phyloP scores from a whole-genome alignment of 257 asterid genomes.

The Echium plantagineum region DNA sequence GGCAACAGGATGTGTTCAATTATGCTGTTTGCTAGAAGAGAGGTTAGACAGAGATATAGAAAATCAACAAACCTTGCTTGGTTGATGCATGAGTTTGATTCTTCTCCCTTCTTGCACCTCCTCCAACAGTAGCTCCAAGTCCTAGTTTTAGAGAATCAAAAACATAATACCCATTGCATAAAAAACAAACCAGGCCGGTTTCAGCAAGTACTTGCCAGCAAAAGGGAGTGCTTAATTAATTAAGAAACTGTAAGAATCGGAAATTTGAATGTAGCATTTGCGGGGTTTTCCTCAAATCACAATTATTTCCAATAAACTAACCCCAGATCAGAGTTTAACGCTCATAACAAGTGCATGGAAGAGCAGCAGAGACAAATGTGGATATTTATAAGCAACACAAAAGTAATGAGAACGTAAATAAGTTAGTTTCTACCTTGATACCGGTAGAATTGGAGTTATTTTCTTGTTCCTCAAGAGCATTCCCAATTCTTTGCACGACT shows the following conservation, averaged over 20 bases:
- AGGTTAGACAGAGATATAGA: neutral
- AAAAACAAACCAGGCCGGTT: neutral
- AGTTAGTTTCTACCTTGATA: constrained; percentile 28
- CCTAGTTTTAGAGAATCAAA: constrained; percentile 15
- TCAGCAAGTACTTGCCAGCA: too few species aligned
- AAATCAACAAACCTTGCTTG: constrained; percentile 33
- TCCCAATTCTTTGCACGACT: constrained; percentile 90
- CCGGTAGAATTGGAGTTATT: constrained; percentile 50
- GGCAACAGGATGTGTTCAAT: too few species aligned
- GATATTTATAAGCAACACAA: neutral
- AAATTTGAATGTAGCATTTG: too few species aligned
- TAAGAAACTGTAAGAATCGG: too few species aligned
- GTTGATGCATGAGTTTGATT: constrained; percentile 66
- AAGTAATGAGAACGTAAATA: neutral
- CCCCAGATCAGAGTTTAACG: neutral
- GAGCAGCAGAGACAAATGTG: neutral
- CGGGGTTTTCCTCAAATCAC: too few species aligned
- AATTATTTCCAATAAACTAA: too few species aligned
- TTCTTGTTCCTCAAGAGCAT: constrained; percentile 94
- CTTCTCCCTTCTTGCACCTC: constrained; percentile 94
- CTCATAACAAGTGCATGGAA: neutral
- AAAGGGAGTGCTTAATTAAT: too few species aligned
- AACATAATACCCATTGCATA: neutral
- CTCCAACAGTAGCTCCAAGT: constrained; percentile 60
- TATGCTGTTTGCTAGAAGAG: neutral